A percentile compares a stretch with the other conserved stretches of the same genome.
phyloP scores from a whole-genome alignment of 2,329 filamentous ascomycete genomes.

The Stachybotrys echinatus region DNA sequence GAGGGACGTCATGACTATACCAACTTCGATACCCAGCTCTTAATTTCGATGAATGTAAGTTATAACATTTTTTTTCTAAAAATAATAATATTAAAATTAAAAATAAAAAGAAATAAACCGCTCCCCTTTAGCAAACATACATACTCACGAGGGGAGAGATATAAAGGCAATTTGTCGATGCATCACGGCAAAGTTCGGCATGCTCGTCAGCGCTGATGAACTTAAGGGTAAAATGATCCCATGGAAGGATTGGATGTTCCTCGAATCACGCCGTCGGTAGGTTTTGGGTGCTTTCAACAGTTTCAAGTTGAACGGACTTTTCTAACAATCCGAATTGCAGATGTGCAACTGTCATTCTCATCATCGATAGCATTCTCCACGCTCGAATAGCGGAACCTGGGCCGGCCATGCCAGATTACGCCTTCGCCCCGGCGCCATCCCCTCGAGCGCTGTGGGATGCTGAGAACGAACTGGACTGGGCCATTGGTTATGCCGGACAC shows the following conservation, averaged over 20 bases:
- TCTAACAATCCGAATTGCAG: background rate
- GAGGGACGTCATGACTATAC: conserved; percentile 4
- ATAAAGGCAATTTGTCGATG: conserved; percentile 1
- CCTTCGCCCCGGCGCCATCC: conserved; percentile 1
- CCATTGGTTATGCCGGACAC: background rate
- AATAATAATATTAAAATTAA: too few relatives aligned
- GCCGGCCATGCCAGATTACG: conserved; percentile 1
- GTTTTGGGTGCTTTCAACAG: background rate
- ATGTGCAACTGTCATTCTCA: background rate
- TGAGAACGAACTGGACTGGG: conserved; percentile 1
- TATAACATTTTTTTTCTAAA: too few relatives aligned
- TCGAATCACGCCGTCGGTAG: conserved; percentile 3
- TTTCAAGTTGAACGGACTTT: background rate
- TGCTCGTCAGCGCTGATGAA: background rate
- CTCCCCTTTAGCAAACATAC: too few relatives aligned
- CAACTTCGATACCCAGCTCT: conserved; percentile 2
- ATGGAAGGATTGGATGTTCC: conserved; percentile 2
- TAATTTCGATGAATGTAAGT: background rate
- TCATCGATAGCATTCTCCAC: conserved; percentile 1
- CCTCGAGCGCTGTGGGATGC: conserved; percentile 1
- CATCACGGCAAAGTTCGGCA: background rate
- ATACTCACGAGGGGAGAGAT: background rate
- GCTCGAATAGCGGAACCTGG: background rate
- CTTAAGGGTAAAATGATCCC: conserved; percentile 1
- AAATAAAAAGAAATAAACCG: too few relatives aligned